Base-by-base conservation (phyloP, 2,329 filamentous ascomycete species). In the Cladosporium phlei region DNA sequence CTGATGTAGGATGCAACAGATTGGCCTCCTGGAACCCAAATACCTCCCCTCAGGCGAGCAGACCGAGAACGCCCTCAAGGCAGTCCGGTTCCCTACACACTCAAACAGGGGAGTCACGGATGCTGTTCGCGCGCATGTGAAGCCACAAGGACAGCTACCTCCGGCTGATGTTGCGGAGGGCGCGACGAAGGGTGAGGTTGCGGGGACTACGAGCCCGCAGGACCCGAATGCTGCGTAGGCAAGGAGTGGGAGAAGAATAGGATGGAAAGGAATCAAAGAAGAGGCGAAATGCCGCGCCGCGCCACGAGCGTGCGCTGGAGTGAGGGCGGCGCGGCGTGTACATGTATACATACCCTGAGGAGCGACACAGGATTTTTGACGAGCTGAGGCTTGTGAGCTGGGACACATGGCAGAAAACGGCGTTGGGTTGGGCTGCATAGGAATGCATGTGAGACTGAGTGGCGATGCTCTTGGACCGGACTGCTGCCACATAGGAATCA, bases 141-240 rank as follows among this genome's bases (percentile, higher is more conserved):
- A 19, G 16, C 35, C 25, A n/a, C 44, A 39, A 16, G 44, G 44
- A 10, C 35, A 39, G n/a, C 14, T 47, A 21, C 35, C 35, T 20
- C 27, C 27, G 21, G 28, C 38, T 12, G 43, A 50, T 24, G 27
- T 25, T 14, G 48, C 37, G 9, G 47, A 50, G 17, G 32, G 47
- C 16, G 42, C 47, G 11, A 46, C 22, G 35, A 47, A 21, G 6
- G 44, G 35, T 7, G 25, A 27, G n/a, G 48, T 49, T 6, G 57
- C 55, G 16, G 55, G 55, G 27, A 58, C 47, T 11, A 58, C 55
- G 16, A 55, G 54, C 45, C 50, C 54, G 12, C 29, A 37, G 44
- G 45, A 57, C 44, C 52, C 61, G 67, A 87, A 69, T 85, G 80
- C 47, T 76, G 75, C 46, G 75, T 78, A 37, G 9, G 8, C n/a